Evolutionary conservation across 352 stramenopile species (phyloP).

Genomic region (Phytophthora hibernalis): DNA sequence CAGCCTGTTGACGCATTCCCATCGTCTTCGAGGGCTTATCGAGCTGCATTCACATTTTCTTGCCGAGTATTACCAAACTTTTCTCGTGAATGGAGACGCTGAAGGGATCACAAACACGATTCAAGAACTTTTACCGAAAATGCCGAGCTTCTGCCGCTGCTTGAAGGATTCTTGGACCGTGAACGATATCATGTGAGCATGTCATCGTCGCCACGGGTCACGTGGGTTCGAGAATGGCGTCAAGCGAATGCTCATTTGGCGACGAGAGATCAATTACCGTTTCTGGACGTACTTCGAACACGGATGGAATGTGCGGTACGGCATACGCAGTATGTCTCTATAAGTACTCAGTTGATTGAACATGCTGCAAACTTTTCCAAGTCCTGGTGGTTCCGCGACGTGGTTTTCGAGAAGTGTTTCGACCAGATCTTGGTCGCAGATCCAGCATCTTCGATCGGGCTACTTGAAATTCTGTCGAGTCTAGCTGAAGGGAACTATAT

Average conservation of each 20-base stretch:
- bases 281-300: constrained; percentile 27
- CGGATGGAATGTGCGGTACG: constrained; percentile 54
- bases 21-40: constrained; percentile 37
- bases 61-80: constrained; percentile 48
- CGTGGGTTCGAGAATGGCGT: constrained; percentile 70
- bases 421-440: constrained; percentile 17
- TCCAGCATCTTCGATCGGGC: constrained; percentile 20
- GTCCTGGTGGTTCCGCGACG: constrained; percentile 54
- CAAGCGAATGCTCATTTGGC: constrained; percentile 57
- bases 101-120: constrained; percentile 58
- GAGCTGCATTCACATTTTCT: constrained; percentile 32
- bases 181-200: constrained; percentile 39
- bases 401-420: constrained; percentile 44
- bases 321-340: constrained; percentile 56
- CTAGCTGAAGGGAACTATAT: constrained; percentile 33
- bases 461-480: constrained; percentile 44
- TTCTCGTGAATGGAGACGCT: constrained; percentile 51
- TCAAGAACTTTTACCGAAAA: constrained; percentile 25
- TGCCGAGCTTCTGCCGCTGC: constrained; percentile 37
- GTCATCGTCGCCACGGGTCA: constrained; percentile 11
- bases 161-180: constrained; percentile 50
- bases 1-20: constrained; percentile 29
- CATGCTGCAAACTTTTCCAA: constrained; percentile 49
- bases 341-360: constrained; percentile 33
- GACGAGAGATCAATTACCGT: constrained; percentile 12